phyloP scores from a whole-genome alignment of 2,329 filamentous ascomycete genomes.

The Arthrobotrys conoides region DNA sequence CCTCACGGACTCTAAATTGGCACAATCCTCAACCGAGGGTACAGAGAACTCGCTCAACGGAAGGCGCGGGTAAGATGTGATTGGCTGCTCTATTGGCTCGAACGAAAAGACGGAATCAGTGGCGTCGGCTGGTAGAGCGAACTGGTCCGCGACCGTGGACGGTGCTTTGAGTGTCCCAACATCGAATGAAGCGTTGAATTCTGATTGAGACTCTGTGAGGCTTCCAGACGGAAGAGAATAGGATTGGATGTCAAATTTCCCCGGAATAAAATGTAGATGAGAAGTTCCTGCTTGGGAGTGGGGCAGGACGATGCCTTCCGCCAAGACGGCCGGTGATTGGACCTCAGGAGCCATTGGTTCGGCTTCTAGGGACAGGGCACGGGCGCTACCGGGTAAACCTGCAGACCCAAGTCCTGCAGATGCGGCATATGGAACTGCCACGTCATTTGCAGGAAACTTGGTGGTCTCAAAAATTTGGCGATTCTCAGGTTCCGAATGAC shows the following conservation, averaged over 20 bases:
- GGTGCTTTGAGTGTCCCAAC: too few relatives aligned
- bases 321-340: constrained; percentile 1
- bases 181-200: background rate
- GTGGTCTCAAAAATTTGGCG: background rate
- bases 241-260: constrained; percentile 3
- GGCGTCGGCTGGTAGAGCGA: constrained; percentile 22
- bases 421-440: constrained; percentile 30
- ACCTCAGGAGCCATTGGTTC: background rate
- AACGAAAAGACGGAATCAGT: constrained; percentile 16
- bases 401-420: constrained; percentile 15
- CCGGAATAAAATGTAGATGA: constrained; percentile 8
- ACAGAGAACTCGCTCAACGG: constrained; percentile 41
- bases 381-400: constrained; percentile 34
- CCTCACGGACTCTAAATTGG: background rate
- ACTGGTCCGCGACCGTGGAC: constrained; percentile 7
- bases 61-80: constrained; percentile 10
- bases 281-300: constrained; percentile 34
- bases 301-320: constrained; percentile 28
- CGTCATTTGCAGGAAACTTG: constrained; percentile 19
- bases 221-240: constrained; percentile 26
- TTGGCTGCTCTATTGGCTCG: background rate
- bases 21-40: background rate
- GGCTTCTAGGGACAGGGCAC: constrained; percentile 23
- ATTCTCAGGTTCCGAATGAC: background rate
- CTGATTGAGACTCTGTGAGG: constrained; percentile 20